Evolutionary conservation across 345 rosid species (phyloP), one percentile per base, ranked within the genome.

Genomic region (Eucalyptus polyanthemos): DNA sequence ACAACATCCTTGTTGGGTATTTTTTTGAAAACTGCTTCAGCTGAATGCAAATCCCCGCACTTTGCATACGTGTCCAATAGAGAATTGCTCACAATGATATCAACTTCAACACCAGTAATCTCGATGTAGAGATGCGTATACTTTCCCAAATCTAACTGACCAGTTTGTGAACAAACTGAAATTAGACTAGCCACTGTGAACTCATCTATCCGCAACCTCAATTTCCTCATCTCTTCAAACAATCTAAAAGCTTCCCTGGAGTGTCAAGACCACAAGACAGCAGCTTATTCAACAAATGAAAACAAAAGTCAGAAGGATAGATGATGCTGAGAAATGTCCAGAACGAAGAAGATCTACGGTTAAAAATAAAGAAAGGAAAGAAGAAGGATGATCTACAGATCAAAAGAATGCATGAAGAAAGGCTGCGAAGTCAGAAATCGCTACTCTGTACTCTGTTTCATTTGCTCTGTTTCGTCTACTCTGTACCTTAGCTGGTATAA

Each of bases 1-100:
- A 92, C 89, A n/a, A 90, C 93, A 80, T 91, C 89, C 88, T 89
- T 94, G 49, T 90, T 91, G 2, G 91, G 90, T 90, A 92, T 90
- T 22, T 34, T 42, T 29, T 69, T 92, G 54, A 93, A 94, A 47
- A 91, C 72, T 76, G 85, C 89, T 83, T 89, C 87, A 47, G 95
- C 95, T 3, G 87, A 89, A 47, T 50, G 86, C 56, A 91, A 86
- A 65, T 89, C 42, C 86, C 94, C 90, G 56, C 86, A 56, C 89
- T 89, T 88, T 58, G 91, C 93, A 85, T 91, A 92, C 88, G 91
- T 90, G 89, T 92, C 93, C 60, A 91, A 42, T 76, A 91, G 92
- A 11, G 93, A 91, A 89, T 92, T 93, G 80, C 92, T 91, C 65
- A 88, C 85, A 42, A 92, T 90, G 51, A 89, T 51, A 92, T 93